Evolutionary conservation across 2,329 filamentous ascomycete genomes (phyloP), one percentile per base, ranked within the genome.

Genomic region (Fusarium marasasianum): DNA sequence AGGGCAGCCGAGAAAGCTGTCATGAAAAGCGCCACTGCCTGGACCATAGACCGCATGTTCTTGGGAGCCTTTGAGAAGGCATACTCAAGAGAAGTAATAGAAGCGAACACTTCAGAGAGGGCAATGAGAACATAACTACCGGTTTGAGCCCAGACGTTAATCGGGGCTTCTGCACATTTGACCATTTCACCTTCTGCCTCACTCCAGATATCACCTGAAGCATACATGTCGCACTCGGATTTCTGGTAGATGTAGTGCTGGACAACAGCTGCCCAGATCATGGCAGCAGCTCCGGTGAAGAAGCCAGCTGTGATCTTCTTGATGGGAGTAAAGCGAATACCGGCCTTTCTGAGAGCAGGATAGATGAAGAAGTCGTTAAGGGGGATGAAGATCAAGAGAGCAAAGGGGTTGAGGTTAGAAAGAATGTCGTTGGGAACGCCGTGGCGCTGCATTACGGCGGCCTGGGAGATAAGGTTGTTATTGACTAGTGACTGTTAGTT

Each of bases 361-460:
- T 94, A 95, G 68, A 95, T 79, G 59, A 92, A 54, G 26, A 85
- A 86, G 79, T 95, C 92, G 78, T 90, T 89, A 63, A 95, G 84
- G 1, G 92, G 92, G 54, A 94, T 94, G 77, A 94, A 86, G 76
- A 95, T 91, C 75, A 95, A 89, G 65, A 95, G 88, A 15, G 91
- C 86, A 69, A 95, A 89, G 1, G 93, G 92, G 79, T 95, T 91
- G 45, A 95, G 87, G 82, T 94, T 94, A 73, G 89, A 88, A 74
- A 95, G 87, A 64, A 95, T 86, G 79, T 95, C 93, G 84, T 95
- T 95, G 70, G 93, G 93, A 7, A 95, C 87, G 20, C 92, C 92
- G 73, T 92, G 87, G 7, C 92, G 88, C 35, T 87, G 77, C 91
- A 93, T 91, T 15, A 87, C 87, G 15, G 88, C 87, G 6, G 90